Base-by-base conservation (phyloP, 139 green algal genomes). In the Zygnema circumcarinatum region DNA sequence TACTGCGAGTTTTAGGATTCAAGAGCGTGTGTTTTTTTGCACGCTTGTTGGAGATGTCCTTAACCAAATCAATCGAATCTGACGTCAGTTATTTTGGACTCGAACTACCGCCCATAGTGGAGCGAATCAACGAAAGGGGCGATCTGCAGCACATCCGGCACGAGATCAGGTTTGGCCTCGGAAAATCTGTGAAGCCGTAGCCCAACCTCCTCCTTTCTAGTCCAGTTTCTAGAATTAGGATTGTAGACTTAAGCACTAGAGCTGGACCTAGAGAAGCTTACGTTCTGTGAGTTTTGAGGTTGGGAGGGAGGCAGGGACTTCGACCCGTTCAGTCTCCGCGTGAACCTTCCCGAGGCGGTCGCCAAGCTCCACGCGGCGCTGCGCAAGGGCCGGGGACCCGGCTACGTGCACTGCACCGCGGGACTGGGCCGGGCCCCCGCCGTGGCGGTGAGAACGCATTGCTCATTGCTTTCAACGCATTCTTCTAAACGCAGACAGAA, bases 341-440 rank as follows among this genome's bases (percentile, higher is more conserved):
- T 42, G 53, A n/a, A 85, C 22, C 69, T 91, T 25, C 83, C 87
- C 0, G 29, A 69, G 32, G 87, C 87, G 29, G 87, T 91, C 29
- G 82, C 82, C 20, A 53, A 36, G 41, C 53, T 91, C 33, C 73
- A 91, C 33, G 25, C 41, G 47, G 80, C 81, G 29, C 16, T 90
- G n/a, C 29, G 78, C 11, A 31, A 79, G 82, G 25, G 40, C 22
- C 52, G 82, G 83, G 25, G 89, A 35, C 95, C 92, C 0, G 83
- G 94, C 2, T 99, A 99, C 90, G 95, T 99, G 72, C 96, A 99
- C 92, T 98, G 96, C 87, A 98, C 96, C 36, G 96, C 96, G 93
- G 96, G 96, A 31, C 89, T 99, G 87, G 96, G 96, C 0, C 93
- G 96, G 1, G 96, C 96, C 0, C 96, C 96, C 20, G 96, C 94